Conservation (phyloP, 495 filamentous ascomycete species). For the Endocarpon pusillum region DNA sequence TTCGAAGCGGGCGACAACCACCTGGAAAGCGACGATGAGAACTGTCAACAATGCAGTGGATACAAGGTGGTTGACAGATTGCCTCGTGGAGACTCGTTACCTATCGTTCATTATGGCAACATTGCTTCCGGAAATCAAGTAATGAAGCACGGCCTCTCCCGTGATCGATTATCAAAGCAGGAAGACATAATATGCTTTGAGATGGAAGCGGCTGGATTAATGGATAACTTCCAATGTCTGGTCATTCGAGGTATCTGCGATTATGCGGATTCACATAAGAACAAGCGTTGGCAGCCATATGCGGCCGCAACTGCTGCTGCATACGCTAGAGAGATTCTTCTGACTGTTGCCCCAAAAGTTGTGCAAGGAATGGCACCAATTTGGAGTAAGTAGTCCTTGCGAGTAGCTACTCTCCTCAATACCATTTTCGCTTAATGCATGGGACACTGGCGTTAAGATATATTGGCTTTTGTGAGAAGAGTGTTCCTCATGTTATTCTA, state of each 20-base stretch:
- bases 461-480: too few species aligned
- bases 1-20: not conserved
- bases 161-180: constrained; percentile 13
- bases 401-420: too few species aligned
- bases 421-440: too few species aligned
- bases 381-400: too few species aligned
- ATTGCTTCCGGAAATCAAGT: constrained; percentile 10
- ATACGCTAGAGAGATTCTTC: constrained; percentile 7
- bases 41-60: too few species aligned
- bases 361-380: too few species aligned
- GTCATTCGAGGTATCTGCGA: constrained; percentile 20
- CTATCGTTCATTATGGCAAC: constrained; percentile 2
- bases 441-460: too few species aligned
- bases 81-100: too few species aligned
- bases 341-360: too few species aligned
- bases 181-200: constrained; percentile 15
- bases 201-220: constrained; percentile 19
- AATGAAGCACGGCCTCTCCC: constrained; percentile 4
- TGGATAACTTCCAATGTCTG: constrained; percentile 13
- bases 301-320: constrained; percentile 16
- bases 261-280: constrained; percentile 21
- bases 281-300: constrained; percentile 18
- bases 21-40: not conserved
- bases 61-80: too few species aligned
- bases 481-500: too few species aligned